These are phyloP conservation scores for Eutrema salsugineum DNA, from an alignment of 441 rosid species.

Conservation along the genomic window DNA sequence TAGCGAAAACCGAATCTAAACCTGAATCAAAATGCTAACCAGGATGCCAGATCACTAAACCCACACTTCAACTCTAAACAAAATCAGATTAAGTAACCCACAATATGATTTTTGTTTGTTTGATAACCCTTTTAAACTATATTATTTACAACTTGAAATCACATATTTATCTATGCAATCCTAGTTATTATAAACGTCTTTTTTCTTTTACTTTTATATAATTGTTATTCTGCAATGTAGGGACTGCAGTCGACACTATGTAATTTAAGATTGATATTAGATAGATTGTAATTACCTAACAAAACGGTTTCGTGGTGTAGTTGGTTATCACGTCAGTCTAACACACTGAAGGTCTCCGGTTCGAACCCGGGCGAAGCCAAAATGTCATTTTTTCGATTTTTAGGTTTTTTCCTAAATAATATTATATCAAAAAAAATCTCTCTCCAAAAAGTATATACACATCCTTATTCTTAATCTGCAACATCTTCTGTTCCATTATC, in stretches of 20 bases:
- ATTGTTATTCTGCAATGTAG: neutral
- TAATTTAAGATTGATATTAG: neutral
- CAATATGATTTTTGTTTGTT: neutral
- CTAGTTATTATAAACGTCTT: neutral
- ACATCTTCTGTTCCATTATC: neutral
- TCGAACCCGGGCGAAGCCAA: conserved; percentile 83
- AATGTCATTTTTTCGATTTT: neutral
- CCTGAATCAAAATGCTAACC: neutral
- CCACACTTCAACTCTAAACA: neutral
- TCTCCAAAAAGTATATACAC: neutral
- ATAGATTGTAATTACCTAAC: fast-evolving
- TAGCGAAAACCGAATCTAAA: neutral
- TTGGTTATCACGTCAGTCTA: conserved; percentile 99
- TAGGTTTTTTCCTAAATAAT: neutral
- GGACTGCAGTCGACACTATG: neutral
- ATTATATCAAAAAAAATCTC: neutral
- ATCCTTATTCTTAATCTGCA: neutral
- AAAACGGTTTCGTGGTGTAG: conserved; percentile 75
- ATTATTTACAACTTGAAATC: neutral
- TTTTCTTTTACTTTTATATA: neutral
- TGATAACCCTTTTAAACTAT: neutral
- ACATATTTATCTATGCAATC: neutral
- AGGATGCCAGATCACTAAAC: neutral
- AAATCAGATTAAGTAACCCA: neutral
- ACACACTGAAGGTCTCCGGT: conserved; percentile 98